Evolutionary conservation across 371 early-diverging fungal genomes (phyloP).

Genomic region (Apophysomyces variabilis): DNA sequence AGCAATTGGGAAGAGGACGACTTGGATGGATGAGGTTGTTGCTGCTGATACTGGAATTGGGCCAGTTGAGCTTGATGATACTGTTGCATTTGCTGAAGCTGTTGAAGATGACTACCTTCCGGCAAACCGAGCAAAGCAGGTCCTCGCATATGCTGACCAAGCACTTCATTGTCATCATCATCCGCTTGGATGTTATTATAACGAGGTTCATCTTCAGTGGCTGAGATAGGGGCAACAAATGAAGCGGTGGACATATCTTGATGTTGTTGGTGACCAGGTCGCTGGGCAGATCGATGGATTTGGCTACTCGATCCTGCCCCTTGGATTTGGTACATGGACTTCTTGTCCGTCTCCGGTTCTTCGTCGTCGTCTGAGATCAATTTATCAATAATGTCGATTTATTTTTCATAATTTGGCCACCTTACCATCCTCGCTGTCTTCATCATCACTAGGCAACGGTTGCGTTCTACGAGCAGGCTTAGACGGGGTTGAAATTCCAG

Average conservation of each 20-base stretch:
- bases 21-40: constrained; percentile 19
- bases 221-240: not conserved
- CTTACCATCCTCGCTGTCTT: constrained; percentile 27
- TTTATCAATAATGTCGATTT: not conserved
- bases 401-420: not conserved
- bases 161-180: constrained; percentile 19
- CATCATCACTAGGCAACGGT: constrained; percentile 46
- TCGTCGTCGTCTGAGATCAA: not conserved
- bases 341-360: not conserved
- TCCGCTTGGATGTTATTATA: constrained; percentile 15
- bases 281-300: not conserved
- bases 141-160: constrained; percentile 13
- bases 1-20: constrained; percentile 4
- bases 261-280: not conserved
- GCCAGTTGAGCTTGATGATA: constrained; percentile 33
- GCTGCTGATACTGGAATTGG: constrained; percentile 35
- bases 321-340: constrained; percentile 12
- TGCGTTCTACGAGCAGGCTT: constrained; percentile 23
- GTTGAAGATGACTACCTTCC: constrained; percentile 32
- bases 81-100: constrained; percentile 35
- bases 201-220: not conserved
- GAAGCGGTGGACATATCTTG: not conserved
- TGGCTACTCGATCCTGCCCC: constrained; percentile 14
- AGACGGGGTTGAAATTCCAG: constrained; percentile 19
- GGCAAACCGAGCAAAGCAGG: constrained; percentile 15